A percentile compares a stretch with the other conserved stretches of the same genome.
phyloP scores from a whole-genome alignment of 345 rosid genomes.

The Sisymbrium altissimum region DNA sequence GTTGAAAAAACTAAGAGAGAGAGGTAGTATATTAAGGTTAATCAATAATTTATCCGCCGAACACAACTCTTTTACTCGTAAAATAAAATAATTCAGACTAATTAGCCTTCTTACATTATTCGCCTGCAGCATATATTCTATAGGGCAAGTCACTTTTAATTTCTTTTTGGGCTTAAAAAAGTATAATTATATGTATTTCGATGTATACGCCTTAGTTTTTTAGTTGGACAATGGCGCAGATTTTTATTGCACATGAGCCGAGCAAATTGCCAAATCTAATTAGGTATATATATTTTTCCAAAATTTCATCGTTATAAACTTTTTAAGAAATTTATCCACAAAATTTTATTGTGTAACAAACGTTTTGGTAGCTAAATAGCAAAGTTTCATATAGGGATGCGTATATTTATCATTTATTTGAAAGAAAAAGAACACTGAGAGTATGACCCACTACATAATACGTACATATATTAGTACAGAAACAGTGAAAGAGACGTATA shows the following conservation, averaged over 20 bases:
- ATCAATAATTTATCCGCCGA: constrained; percentile 22
- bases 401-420: background rate
- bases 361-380: background rate
- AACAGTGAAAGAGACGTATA: constrained; percentile 26
- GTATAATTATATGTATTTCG: background rate
- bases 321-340: background rate
- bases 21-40: background rate
- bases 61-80: constrained; percentile 9
- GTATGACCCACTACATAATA: constrained; percentile 12
- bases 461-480: constrained; percentile 3
- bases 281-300: background rate
- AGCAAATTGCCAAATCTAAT: constrained; percentile 15
- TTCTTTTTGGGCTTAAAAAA: background rate
- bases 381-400: background rate
- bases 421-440: constrained; percentile 2
- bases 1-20: background rate
- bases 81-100: background rate
- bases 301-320: background rate
- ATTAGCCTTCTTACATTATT: constrained; percentile 21
- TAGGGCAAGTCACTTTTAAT: background rate
- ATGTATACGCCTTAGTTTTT: constrained; percentile 6
- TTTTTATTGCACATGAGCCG: background rate
- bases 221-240: background rate
- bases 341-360: background rate
- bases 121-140: constrained; percentile 17